Evolutionary conservation across 2,329 filamentous ascomycete genomes (phyloP).

Genomic region (Fusarium denticulatum): DNA sequence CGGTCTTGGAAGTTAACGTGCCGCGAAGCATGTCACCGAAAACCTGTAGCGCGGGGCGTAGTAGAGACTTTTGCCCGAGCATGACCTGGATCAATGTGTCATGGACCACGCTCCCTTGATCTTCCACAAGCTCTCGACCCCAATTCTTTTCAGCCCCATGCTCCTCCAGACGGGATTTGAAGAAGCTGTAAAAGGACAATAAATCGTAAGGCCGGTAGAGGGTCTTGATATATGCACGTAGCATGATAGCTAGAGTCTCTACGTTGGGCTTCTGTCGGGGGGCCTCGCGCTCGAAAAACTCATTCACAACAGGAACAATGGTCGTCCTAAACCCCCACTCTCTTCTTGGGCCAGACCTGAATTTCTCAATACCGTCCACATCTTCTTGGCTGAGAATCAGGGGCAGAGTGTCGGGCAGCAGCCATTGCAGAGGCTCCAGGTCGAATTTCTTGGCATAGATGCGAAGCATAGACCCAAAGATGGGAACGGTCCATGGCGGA

Average conservation of each 20-base stretch:
- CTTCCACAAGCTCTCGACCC: constrained; percentile 49
- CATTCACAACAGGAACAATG: constrained; percentile 48
- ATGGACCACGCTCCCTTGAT: constrained; percentile 57
- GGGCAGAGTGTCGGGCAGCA: constrained; percentile 50
- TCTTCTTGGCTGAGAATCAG: constrained; percentile 41
- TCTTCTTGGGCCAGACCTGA: constrained; percentile 27
- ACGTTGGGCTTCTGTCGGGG: constrained; percentile 49
- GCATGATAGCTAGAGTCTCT: constrained; percentile 58
- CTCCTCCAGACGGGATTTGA: constrained; percentile 55
- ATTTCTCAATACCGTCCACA: constrained; percentile 36
- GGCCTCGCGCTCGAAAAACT: constrained; percentile 43
- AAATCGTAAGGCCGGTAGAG: constrained; percentile 53
- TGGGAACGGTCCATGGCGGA: constrained; percentile 48
- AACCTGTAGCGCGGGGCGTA: constrained; percentile 57
- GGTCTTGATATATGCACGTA: constrained; percentile 57
- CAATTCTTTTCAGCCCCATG: constrained; percentile 47
- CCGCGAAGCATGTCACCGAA: constrained; percentile 62
- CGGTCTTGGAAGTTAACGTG: constrained; percentile 35
- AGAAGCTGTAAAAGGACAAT: constrained; percentile 58
- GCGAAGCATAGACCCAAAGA: constrained; percentile 60
- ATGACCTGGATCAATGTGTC: constrained; percentile 62
- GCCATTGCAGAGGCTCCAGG: constrained; percentile 55
- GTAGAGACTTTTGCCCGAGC: constrained; percentile 53
- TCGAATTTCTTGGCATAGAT: constrained; percentile 61
- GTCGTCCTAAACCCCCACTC: constrained; percentile 46